Evolutionary conservation across 176 grass and related monocot genomes (phyloP).

Genomic region (Aegilops tauschii): DNA sequence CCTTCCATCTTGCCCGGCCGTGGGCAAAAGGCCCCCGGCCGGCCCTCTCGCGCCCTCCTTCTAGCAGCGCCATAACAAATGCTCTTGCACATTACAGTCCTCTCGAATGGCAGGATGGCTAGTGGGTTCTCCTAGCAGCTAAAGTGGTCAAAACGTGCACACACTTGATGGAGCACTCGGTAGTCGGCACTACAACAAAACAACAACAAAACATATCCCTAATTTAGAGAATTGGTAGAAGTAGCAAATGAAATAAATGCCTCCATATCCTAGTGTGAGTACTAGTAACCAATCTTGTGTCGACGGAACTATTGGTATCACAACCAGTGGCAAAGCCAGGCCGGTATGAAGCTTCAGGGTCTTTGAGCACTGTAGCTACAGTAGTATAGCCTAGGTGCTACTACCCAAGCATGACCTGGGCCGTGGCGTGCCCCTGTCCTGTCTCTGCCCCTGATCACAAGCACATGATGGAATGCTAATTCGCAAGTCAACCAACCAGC

Average conservation of each 20-base stretch:
- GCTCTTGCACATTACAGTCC: background rate
- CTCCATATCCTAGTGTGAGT: background rate
- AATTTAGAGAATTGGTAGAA: background rate
- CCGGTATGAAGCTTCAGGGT: too few relatives aligned
- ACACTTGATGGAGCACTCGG: background rate
- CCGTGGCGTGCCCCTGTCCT: background rate
- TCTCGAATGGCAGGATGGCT: background rate
- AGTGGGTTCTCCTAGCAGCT: background rate
- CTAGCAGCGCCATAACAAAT: background rate
- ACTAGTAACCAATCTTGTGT: background rate
- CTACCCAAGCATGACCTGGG: background rate
- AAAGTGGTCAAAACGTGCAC: background rate
- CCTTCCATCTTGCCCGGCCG: too few relatives aligned
- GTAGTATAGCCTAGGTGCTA: background rate
- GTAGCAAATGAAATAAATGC: background rate
- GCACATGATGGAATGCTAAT: background rate
- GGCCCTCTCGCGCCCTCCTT: too few relatives aligned
- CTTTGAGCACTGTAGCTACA: background rate
- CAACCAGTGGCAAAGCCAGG: too few relatives aligned
- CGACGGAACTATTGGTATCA: background rate
- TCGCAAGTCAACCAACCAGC: background rate
- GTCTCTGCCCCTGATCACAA: too few relatives aligned
- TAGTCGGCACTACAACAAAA: background rate
- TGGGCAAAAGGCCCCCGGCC: too few relatives aligned
- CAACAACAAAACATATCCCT: background rate